A percentile compares a stretch with the other conserved stretches of the same genome.
Conservation (phyloP, 208 protist genomes). For the Trypanosoma avium region DNA sequence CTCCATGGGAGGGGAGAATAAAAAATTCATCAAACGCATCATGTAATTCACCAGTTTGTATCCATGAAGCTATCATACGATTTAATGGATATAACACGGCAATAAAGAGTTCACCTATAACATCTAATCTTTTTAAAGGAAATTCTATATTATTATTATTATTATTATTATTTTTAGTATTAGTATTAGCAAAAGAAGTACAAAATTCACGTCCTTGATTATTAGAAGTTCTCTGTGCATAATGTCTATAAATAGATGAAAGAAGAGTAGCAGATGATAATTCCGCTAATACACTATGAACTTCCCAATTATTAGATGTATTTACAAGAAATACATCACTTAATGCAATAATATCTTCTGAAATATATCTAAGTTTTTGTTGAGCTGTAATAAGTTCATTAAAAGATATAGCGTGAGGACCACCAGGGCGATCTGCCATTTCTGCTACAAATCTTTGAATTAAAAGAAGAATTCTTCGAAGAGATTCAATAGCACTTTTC, state of each 20-base stretch:
- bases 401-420: constrained; percentile 52
- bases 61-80: constrained; percentile 61
- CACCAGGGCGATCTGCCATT: constrained; percentile 42
- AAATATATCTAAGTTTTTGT: constrained; percentile 38
- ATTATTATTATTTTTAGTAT: background rate
- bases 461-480: constrained; percentile 39
- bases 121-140: constrained; percentile 25
- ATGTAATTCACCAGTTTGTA: constrained; percentile 47
- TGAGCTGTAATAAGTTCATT: constrained; percentile 53
- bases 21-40: constrained; percentile 89
- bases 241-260: constrained; percentile 49
- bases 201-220: constrained; percentile 21
- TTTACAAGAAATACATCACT: constrained; percentile 56
- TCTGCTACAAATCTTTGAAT: constrained; percentile 52
- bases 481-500: constrained; percentile 52
- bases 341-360: constrained; percentile 45
- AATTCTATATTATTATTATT: background rate
- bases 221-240: constrained; percentile 32
- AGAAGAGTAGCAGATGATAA: constrained; percentile 67
- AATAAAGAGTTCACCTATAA: constrained; percentile 51
- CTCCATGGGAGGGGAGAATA: constrained; percentile 66
- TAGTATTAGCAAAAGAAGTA: background rate
- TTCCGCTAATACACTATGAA: constrained; percentile 16
- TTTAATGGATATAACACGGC: constrained; percentile 56
- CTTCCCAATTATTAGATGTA: constrained; percentile 23